These are phyloP conservation scores for Peronospora destructor DNA, from an alignment of 352 stramenopile species.

Conservation along the genomic window DNA sequence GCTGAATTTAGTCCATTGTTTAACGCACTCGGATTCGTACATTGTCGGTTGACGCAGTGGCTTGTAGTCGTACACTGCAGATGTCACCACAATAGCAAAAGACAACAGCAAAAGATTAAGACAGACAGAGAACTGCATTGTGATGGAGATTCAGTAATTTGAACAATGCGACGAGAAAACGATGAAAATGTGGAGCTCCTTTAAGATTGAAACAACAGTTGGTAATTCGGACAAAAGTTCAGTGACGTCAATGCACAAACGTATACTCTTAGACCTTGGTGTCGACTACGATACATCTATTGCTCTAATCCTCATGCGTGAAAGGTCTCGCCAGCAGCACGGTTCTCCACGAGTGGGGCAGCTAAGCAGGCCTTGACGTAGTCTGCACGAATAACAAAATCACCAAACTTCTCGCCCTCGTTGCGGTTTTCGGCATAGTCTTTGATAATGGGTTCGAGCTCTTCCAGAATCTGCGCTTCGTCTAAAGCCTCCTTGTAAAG, in stretches of 20 bases:
- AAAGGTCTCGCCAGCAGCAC: no score
- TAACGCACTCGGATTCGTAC: slow-evolving; percentile 40
- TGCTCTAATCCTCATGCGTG: no score
- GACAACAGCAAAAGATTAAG: slow-evolving; percentile 9
- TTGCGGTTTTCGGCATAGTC: slow-evolving; percentile 64
- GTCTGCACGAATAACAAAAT: no score
- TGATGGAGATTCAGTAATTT: slow-evolving; percentile 2
- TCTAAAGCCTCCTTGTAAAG: slow-evolving; percentile 76
- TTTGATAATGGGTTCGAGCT: slow-evolving; percentile 69
- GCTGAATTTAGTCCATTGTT: slow-evolving; percentile 25
- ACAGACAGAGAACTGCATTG: slow-evolving; percentile 17
- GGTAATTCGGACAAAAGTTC: slow-evolving; percentile 14
- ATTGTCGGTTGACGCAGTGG: slow-evolving; percentile 33
- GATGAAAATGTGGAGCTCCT: slow-evolving; percentile 1
- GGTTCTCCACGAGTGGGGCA: no score
- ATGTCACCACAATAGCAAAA: slow-evolving; percentile 5
- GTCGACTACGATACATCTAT: no score
- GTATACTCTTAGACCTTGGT: background rate
- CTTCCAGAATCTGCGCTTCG: slow-evolving; percentile 67
- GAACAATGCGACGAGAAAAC: slow-evolving; percentile 18
- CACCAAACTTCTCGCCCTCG: slow-evolving; percentile 65
- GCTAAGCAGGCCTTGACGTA: no score
- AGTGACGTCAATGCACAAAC: background rate
- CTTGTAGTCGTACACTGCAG: slow-evolving; percentile 35
- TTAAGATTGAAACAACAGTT: slow-evolving; percentile 18